Base-by-base conservation (phyloP, 768 basidiomycete species). In the Scleroderma citrinum region DNA sequence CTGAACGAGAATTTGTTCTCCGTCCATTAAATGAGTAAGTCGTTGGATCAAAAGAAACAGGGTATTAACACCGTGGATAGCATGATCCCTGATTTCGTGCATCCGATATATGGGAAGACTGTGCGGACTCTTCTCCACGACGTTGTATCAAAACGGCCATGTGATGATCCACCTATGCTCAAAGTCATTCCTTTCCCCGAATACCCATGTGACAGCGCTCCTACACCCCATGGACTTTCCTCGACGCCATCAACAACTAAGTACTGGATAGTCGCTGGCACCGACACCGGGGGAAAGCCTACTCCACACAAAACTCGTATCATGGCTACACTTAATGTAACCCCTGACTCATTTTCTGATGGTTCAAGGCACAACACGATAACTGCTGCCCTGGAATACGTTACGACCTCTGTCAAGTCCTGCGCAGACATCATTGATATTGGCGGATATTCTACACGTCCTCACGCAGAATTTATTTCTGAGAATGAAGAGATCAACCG, bases 291-390 rank as follows among this genome's bases (percentile, higher is more conserved):
- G 37, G 23, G 39, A 5, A 59, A 59, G 19, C 50, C 51, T 7
- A 56, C 54, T 0, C 55, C 55, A 4, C 60, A 53, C 21, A 76
- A 73, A 57, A 86, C 89, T 1, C 76, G 79, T 48, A 62, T 97
- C 49, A 97, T 98, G 95, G 86, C 86, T 0, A 96, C 90, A 1
- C 76, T 99, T 49, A 97, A 98, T 62, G 77, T 78, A 6, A 97
- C 95, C 0, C 94, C 95, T 2, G 95, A 99, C 67, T 96, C 94
- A 0, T 97, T 97, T 69, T 97, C 94, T 0, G 93, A 97, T 53
- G 92, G 92, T 10, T 75, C 82, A 1, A 61, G 66, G 17, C 73
- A 86, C 63, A 72, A 76, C 52, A 75, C 74, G 0, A 55, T 83
- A 11, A 55, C 74, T 0, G 62, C 72, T 10, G 87, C 86, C 0